A percentile compares a stretch with the other conserved stretches of the same genome.
These are phyloP conservation scores for Pholiota molesta DNA, from an alignment of 768 basidiomycete species.

Conservation along the genomic window DNA sequence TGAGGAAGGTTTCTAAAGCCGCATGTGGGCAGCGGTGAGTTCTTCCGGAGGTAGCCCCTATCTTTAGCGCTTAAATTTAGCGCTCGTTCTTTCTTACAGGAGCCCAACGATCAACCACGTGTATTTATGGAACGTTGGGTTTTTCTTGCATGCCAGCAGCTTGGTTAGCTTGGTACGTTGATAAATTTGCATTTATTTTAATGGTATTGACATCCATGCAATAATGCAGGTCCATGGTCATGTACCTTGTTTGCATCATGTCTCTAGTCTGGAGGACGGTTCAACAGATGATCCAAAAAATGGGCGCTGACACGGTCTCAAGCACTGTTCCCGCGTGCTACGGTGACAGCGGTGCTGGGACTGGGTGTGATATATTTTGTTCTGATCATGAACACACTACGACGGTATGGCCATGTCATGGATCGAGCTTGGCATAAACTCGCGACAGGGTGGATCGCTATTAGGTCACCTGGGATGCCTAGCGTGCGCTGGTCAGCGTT, in stretches of 20 bases:
- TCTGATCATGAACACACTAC: slow-evolving; percentile 55
- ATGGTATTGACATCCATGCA: not conserved
- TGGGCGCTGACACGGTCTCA: slow-evolving; percentile 4
- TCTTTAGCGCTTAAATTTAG: not conserved
- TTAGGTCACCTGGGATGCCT: not conserved
- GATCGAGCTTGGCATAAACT: slow-evolving; percentile 34
- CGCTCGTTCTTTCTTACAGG: slow-evolving; percentile 28
- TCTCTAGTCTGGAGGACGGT: slow-evolving; percentile 29
- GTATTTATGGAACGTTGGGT: slow-evolving; percentile 65
- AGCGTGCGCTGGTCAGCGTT: not conserved
- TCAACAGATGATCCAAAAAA: slow-evolving; percentile 5
- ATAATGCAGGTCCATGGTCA: slow-evolving; percentile 26
- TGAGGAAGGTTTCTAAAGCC: slow-evolving; percentile 64
- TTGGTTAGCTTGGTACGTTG: slow-evolving; percentile 59
- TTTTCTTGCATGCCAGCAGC: slow-evolving; percentile 60
- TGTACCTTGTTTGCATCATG: slow-evolving; percentile 29
- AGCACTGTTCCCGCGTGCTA: slow-evolving; percentile 42
- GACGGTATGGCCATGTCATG: slow-evolving; percentile 49
- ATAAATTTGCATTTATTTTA: not conserved
- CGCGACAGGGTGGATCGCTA: slow-evolving; percentile 27
- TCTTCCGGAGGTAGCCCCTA: slow-evolving; percentile 17
- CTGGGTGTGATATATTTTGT: slow-evolving; percentile 56
- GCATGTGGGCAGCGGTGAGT: slow-evolving; percentile 56
- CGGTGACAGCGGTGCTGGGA: slow-evolving; percentile 46
- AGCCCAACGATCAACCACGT: slow-evolving; percentile 41